Evolutionary conservation across 2,329 filamentous ascomycete genomes (phyloP).

Genomic region (Exophiala sp.): DNA sequence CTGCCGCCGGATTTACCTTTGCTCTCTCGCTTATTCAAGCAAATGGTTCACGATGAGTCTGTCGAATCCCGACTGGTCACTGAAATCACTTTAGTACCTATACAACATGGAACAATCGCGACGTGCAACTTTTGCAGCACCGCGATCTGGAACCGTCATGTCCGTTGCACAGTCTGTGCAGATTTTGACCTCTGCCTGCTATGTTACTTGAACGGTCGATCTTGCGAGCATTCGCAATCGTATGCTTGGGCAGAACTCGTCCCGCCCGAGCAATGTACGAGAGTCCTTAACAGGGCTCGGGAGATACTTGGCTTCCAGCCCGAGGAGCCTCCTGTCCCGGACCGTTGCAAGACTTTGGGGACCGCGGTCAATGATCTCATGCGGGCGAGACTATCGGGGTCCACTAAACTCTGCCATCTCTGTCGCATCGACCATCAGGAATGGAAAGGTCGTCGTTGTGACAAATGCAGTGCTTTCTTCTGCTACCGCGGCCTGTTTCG

Average conservation of each 20-base stretch:
- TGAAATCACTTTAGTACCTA: slow-evolving; percentile 30
- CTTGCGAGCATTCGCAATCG: slow-evolving; percentile 34
- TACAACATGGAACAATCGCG: slow-evolving; percentile 34
- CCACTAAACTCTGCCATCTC: slow-evolving; percentile 34
- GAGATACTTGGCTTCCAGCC: slow-evolving; percentile 29
- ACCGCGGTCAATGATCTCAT: slow-evolving; percentile 33
- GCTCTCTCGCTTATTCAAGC: slow-evolving; percentile 32
- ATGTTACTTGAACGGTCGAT: slow-evolving; percentile 36
- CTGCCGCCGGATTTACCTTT: slow-evolving; percentile 31
- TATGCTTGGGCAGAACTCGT: slow-evolving; percentile 37
- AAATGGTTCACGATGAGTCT: slow-evolving; percentile 34
- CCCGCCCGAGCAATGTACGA: slow-evolving; percentile 30
- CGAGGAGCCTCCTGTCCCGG: slow-evolving; percentile 27
- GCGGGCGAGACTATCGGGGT: slow-evolving; percentile 27
- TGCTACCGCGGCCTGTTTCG: slow-evolving; percentile 37
- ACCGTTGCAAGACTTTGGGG: slow-evolving; percentile 30
- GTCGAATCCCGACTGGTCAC: slow-evolving; percentile 28
- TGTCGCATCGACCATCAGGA: slow-evolving; percentile 36
- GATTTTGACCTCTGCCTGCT: slow-evolving; percentile 38
- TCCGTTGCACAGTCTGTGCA: slow-evolving; percentile 36
- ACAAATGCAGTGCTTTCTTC: slow-evolving; percentile 36
- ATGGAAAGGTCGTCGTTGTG: slow-evolving; percentile 36
- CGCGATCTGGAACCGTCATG: slow-evolving; percentile 39
- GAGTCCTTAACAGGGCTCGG: slow-evolving; percentile 29
- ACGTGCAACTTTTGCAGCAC: slow-evolving; percentile 38